Conservation (phyloP, 2,329 filamentous ascomycete genomes). For the Geosmithia flava region DNA sequence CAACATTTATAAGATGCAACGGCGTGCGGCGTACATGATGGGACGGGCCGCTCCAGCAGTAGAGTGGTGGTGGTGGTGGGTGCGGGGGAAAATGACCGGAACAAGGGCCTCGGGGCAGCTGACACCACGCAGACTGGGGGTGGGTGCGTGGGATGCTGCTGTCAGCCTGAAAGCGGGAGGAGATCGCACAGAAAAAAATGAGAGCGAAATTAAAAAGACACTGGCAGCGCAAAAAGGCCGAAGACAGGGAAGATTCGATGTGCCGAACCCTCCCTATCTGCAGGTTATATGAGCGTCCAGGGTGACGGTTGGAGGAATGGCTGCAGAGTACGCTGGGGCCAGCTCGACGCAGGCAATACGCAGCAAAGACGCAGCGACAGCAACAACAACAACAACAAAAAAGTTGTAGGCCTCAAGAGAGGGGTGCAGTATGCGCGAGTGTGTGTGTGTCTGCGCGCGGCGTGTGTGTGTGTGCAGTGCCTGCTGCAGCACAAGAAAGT, state of each 20-base stretch:
- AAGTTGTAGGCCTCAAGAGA: neutral
- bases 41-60: conserved; percentile 13
- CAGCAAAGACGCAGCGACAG: neutral
- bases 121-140: conserved; percentile 2
- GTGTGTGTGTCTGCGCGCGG: neutral
- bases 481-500: neutral
- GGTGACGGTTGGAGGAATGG: neutral
- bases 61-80: conserved; percentile 2
- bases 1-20: conserved; percentile 23
- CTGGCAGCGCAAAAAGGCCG: neutral
- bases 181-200: too few species aligned
- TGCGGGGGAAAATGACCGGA: conserved; percentile 1
- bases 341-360: neutral
- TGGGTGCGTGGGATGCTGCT: neutral
- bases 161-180: neutral
- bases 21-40: conserved; percentile 21
- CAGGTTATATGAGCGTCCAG: neutral
- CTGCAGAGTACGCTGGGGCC: neutral
- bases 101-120: conserved; percentile 2
- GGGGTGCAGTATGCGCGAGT: neutral
- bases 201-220: neutral
- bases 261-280: neutral
- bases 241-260: neutral
- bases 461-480: neutral
- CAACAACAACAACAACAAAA: too few species aligned